These are phyloP conservation scores for Chimonanthus salicifolius DNA, from an alignment of 164 flowering plant species.

Conservation along the genomic window DNA sequence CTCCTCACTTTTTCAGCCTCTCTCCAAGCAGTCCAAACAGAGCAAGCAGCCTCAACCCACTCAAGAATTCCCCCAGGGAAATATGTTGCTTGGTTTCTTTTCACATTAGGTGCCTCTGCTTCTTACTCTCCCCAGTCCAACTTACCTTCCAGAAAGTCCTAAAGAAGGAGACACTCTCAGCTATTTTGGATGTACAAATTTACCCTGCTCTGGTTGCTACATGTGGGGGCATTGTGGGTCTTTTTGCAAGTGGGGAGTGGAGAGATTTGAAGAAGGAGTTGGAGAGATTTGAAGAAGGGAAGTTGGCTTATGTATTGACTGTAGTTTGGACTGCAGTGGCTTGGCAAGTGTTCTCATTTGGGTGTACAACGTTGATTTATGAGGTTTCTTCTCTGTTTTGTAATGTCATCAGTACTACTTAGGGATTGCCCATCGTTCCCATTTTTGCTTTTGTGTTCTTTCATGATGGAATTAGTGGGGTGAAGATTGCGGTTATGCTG, in stretches of 20 bases:
- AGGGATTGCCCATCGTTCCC: constrained; percentile 19
- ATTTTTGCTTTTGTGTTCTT: constrained; percentile 22
- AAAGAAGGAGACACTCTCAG: constrained; percentile 12
- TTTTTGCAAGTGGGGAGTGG: constrained; percentile 34
- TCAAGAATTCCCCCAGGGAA: constrained; percentile 15
- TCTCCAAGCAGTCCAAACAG: constrained; percentile 17
- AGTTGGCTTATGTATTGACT: constrained; percentile 22
- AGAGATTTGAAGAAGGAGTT: constrained; percentile 16
- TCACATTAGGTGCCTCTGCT: constrained; percentile 33
- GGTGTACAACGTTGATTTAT: constrained; percentile 23
- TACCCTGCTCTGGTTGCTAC: constrained; percentile 21
- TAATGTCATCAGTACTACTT: constrained; percentile 12
- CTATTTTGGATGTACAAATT: constrained; percentile 19
- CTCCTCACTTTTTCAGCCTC: constrained; percentile 26
- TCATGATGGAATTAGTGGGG: constrained; percentile 29
- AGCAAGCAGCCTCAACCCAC: background rate
- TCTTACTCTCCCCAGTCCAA: constrained; percentile 26
- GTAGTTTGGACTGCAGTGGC: background rate
- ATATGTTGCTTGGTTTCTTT: constrained; percentile 23
- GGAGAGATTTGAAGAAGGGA: constrained; percentile 11
- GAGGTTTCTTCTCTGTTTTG: constrained; percentile 21
- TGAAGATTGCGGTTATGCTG: constrained; percentile 25
- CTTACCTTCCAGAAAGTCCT: constrained; percentile 28
- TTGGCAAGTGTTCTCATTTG: background rate
- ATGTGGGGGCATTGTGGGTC: constrained; percentile 18